Evolutionary conservation across 345 rosid species (phyloP).

Genomic region (Chamaenerion angustifolium): DNA sequence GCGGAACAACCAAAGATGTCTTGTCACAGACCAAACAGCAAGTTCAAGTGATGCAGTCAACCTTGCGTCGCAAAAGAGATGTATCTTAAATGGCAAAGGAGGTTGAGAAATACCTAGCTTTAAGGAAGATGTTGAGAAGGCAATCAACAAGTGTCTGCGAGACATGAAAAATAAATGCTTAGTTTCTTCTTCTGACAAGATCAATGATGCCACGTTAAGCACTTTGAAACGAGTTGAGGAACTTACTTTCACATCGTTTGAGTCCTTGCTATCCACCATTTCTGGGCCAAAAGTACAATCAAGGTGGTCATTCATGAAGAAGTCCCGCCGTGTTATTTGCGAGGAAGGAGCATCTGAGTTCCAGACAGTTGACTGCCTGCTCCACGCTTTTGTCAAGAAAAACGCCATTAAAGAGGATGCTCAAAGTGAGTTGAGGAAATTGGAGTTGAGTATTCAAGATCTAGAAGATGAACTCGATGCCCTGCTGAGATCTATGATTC

Average conservation of each 20-base stretch:
- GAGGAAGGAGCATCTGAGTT: constrained; percentile 1
- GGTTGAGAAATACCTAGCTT: constrained; percentile 16
- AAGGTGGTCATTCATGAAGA: constrained; percentile 7
- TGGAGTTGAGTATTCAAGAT: constrained; percentile 30
- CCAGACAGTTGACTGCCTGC: constrained; percentile 12
- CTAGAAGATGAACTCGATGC: constrained; percentile 28
- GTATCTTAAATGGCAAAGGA: constrained; percentile 7
- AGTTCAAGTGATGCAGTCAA: constrained; percentile 20
- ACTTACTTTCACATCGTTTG: background rate
- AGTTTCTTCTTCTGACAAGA: background rate
- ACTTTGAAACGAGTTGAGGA: constrained; percentile 4
- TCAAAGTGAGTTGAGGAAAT: constrained; percentile 16
- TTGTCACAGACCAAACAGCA: constrained; percentile 19
- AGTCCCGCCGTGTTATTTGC: background rate
- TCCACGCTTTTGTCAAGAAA: constrained; percentile 8
- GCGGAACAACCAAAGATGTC: constrained; percentile 18
- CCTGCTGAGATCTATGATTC: constrained; percentile 25
- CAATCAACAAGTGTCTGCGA: constrained; percentile 13
- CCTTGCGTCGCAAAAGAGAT: constrained; percentile 11
- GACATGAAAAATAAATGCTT: constrained; percentile 10
- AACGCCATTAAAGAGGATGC: background rate
- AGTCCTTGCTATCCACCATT: constrained; percentile 4
- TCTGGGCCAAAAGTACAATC: background rate
- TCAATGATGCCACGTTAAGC: background rate
- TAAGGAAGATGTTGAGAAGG: constrained; percentile 17